Conservation (phyloP, 2,329 filamentous ascomycete species). For the Trichoderma sp. region DNA sequence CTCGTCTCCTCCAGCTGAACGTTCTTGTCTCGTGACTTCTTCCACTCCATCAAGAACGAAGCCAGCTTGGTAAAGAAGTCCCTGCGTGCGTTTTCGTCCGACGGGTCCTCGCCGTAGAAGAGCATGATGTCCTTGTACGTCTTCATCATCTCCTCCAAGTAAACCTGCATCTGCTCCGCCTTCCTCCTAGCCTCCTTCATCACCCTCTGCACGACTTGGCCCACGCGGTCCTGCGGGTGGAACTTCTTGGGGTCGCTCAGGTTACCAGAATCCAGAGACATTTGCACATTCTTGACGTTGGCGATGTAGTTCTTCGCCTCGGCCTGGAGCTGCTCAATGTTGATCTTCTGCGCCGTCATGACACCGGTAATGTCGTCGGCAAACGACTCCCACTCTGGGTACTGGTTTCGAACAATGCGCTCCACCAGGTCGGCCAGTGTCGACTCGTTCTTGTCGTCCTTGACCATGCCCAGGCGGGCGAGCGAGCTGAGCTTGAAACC, state of each 20-base stretch:
- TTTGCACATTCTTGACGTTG: conserved; percentile 92
- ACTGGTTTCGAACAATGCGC: conserved; percentile 93
- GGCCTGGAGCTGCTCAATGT: conserved; percentile 84
- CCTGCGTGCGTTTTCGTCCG: conserved; percentile 87
- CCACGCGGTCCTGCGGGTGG: conserved; percentile 94
- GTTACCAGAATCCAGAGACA: conserved; percentile 88
- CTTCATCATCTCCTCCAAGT: conserved; percentile 88
- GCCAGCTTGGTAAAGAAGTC: conserved; percentile 97
- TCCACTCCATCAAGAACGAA: conserved; percentile 89
- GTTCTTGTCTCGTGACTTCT: conserved; percentile 95
- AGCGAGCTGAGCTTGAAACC: conserved; percentile 98
- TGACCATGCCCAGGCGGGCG: conserved; percentile 91
- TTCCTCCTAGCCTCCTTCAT: conserved; percentile 98
- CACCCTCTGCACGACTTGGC: conserved; percentile 82
- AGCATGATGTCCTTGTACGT: conserved; percentile 94
- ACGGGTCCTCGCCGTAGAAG: conserved; percentile 92
- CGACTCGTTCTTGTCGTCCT: conserved; percentile 98
- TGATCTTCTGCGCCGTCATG: conserved; percentile 80
- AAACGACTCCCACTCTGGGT: conserved; percentile 93
- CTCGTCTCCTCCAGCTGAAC: conserved; percentile 76
- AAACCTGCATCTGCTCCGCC: conserved; percentile 92
- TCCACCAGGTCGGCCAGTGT: conserved; percentile 95
- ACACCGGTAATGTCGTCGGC: conserved; percentile 81
- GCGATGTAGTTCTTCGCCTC: conserved; percentile 93
- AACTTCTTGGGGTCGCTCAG: conserved; percentile 96